phyloP scores from a whole-genome alignment of 2,329 filamentous ascomycete species.

The Monilinia fructigena region DNA sequence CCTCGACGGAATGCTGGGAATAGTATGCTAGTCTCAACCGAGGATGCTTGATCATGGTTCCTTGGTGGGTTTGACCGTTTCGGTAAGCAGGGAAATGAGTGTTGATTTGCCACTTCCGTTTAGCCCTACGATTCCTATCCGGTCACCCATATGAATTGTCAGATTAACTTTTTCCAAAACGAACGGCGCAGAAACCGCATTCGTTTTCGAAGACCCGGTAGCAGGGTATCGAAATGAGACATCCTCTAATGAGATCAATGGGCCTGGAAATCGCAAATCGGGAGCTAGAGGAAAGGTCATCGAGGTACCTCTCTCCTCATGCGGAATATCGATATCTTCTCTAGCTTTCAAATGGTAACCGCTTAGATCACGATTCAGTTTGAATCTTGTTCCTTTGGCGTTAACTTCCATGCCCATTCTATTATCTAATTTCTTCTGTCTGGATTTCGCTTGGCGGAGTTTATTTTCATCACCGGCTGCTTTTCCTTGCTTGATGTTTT shows the following conservation, averaged over 20 bases:
- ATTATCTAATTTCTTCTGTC: constrained; percentile 82
- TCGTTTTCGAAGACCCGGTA: constrained; percentile 28
- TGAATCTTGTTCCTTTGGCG: constrained; percentile 72
- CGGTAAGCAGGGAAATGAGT: constrained; percentile 68
- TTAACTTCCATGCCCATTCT: constrained; percentile 74
- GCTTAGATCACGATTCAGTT: constrained; percentile 70
- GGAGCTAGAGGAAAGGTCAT: constrained; percentile 61
- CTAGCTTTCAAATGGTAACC: constrained; percentile 61
- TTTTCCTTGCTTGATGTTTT: constrained; percentile 73
- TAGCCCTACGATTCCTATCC: constrained; percentile 72
- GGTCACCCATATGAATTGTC: constrained; percentile 69
- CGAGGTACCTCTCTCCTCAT: constrained; percentile 57
- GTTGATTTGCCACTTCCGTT: constrained; percentile 85
- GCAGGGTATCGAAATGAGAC: constrained; percentile 63
- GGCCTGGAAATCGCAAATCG: constrained; percentile 72
- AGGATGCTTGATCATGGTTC: constrained; percentile 64
- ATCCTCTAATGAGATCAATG: constrained; percentile 70
- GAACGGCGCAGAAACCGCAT: constrained; percentile 37
- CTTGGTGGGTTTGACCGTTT: constrained; percentile 54
- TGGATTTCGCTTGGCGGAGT: constrained; percentile 77
- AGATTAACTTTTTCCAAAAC: constrained; percentile 64
- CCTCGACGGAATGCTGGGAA: constrained; percentile 75
- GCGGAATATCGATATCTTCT: constrained; percentile 69
- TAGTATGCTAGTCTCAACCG: constrained; percentile 72
- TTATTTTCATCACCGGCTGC: constrained; percentile 81